A percentile compares a stretch with the other conserved stretches of the same genome.
Evolutionary conservation across 176 grass and related monocot species (phyloP).

Genomic region (Avena insularis): DNA sequence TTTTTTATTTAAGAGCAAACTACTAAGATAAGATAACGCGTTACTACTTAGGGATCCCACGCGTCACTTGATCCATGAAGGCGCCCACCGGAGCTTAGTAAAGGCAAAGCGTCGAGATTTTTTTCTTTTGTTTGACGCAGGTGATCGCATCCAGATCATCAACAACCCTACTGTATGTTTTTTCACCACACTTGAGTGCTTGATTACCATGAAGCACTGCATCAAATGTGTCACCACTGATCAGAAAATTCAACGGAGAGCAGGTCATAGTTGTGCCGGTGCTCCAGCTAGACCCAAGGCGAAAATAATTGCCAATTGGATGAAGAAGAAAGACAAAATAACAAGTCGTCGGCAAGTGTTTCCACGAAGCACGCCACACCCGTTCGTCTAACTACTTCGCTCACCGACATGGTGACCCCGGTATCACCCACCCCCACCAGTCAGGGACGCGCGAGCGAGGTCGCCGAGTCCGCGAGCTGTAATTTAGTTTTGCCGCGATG

Average conservation of each 20-base stretch:
- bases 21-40: too few relatives aligned
- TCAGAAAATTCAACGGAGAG: conserved; percentile 27
- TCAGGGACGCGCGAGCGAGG: background rate
- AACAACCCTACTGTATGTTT: too few relatives aligned
- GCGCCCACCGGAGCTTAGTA: too few relatives aligned
- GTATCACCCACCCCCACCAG: accelerated
- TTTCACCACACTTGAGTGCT: too few relatives aligned
- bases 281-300: conserved; percentile 28
- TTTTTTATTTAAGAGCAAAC: too few relatives aligned
- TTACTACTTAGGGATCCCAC: too few relatives aligned
- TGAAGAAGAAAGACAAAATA: background rate
- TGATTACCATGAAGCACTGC: too few relatives aligned
- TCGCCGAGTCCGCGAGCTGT: background rate
- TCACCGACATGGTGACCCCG: background rate
- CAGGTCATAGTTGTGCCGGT: background rate
- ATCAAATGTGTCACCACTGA: too few relatives aligned
- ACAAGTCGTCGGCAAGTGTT: conserved; percentile 49
- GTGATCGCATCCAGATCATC: too few relatives aligned
- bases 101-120: too few relatives aligned
- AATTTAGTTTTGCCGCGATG: background rate
- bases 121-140: too few relatives aligned
- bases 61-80: too few relatives aligned
- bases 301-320: background rate
- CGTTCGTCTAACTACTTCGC: accelerated
- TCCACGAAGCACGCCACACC: background rate